Conservation (phyloP, 805 yeast species). For the Isabelozyma gotoi region DNA sequence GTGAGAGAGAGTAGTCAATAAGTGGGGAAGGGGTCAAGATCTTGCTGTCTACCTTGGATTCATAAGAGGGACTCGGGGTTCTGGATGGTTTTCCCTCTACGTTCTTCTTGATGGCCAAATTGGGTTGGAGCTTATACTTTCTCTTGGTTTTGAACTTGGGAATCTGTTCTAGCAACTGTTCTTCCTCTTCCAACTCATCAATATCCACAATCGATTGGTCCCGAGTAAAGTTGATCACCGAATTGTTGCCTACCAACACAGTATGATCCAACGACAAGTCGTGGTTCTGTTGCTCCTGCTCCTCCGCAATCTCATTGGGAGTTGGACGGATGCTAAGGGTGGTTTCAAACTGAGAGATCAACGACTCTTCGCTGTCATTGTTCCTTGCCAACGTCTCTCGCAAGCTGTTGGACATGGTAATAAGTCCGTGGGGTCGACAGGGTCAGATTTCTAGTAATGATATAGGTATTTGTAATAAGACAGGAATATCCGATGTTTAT, state of each 20-base stretch:
- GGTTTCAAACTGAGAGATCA: constrained; percentile 44
- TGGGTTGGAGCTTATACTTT: constrained; percentile 28
- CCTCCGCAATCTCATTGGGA: constrained; percentile 32
- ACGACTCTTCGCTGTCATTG: constrained; percentile 36
- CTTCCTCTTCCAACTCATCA: constrained; percentile 36
- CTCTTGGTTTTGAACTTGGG: constrained; percentile 36
- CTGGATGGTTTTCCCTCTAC: constrained; percentile 2
- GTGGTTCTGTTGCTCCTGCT: constrained; percentile 13
- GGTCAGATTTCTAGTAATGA: too few relatives aligned
- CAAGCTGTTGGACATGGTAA: constrained; percentile 1
- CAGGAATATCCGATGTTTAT: background rate
- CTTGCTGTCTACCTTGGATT: constrained; percentile 22
- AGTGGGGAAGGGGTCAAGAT: constrained; percentile 33
- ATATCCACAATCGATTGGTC: constrained; percentile 34
- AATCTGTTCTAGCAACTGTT: constrained; percentile 32
- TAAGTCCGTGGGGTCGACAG: too few relatives aligned
- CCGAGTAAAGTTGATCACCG: constrained; percentile 24
- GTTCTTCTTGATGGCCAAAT: constrained; percentile 14
- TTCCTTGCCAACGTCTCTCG: constrained; percentile 11
- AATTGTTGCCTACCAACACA: constrained; percentile 23
- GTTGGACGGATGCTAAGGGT: constrained; percentile 42
- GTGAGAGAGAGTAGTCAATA: constrained; percentile 32
- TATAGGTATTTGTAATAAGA: too few relatives aligned
- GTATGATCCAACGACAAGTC: constrained; percentile 44
- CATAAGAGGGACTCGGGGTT: constrained; percentile 6